Base-by-base conservation (phyloP, 805 yeast genomes). In the Candida odintsovae region DNA sequence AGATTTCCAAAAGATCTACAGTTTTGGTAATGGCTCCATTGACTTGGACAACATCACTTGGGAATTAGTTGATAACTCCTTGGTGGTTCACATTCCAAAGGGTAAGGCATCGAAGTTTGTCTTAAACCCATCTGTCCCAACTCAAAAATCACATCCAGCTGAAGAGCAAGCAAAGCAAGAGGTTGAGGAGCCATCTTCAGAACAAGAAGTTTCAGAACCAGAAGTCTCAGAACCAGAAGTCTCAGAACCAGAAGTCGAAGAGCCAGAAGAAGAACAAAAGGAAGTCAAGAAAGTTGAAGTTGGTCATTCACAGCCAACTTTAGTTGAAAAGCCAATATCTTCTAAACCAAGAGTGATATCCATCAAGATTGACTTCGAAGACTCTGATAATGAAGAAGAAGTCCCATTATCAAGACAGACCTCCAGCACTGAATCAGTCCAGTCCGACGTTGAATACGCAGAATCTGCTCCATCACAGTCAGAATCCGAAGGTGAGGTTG, bases 81-180 rank as follows among this genome's bases (percentile, higher is more conserved):
- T 58, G 43, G 39, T 45, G 5, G 45, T 58, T 19, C 41, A 36
- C 4, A 39, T 58, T 41, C 61, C 61, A 40, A 54, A 53, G 47
- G 20, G 3, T 12, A 23, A 19, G 3, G 16, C 41, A 4, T 28
- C 31, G 13, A 38, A 38, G 8, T 15, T 23, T 16, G 21, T 41
- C 12, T 6, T 28, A 16, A 18, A 8, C 40, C 40, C 44, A 18
- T 15, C 31, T 8, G 18, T 38, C 8, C 37, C 23, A 9, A 18
- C 12, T 3, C 22, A 15, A 31, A 28, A 11, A 7, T 4, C 31
- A 15, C 31, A 12, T 13, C 13, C 31, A 13, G 7, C n/a, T 13
- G 31, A 28, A 4, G 31, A 28, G 31, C 12, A 4, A 9, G 10
- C 28, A 5, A 11, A 23, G 6, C n/a, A 13, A 26, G 22, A 23